Base-by-base conservation (phyloP, 2,329 filamentous ascomycete species). In the Metarhizium humberi region DNA sequence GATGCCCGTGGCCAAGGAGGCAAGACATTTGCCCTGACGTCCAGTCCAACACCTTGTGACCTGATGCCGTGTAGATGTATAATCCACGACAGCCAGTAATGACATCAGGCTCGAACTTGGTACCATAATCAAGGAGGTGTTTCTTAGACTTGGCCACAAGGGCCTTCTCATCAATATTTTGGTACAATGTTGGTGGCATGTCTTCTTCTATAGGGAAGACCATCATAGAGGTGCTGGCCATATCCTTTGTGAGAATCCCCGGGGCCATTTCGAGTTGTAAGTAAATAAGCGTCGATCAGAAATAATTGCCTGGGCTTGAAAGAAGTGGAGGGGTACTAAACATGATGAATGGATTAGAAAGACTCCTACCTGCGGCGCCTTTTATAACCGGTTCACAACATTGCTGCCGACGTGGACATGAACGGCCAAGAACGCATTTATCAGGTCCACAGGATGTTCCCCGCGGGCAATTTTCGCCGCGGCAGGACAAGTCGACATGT, bases 21-120 rank as follows among this genome's bases (percentile, higher is more conserved):
- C 75, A 83, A 6, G 74, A 77, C 79, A 84, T 84, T 58, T 85
- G 81, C 14, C 80, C 80, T 0, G 80, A 83, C 1, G 80, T 84
- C 68, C 76, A 82, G 65, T 84, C 80, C 0, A 84, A 72, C 54
- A 84, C 75, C 51, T 71, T 69, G 51, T 73, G 71, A 6, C 73
- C 71, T 8, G 67, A 65, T 1, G 73, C 68, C 16, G 74, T 76
- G 63, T 77, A 78, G 50, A 82, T 68, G 54, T 70, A 70, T 1
- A 74, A 67, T 0, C 77, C 77, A 32, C 70, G 62, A 11, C 74
- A 71, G 42, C 69, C 71, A 18, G 68, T 68, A 45, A 80, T 74
- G 5, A 79, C 60, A 43, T 67, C 66, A n/a, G 60, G 56, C 36
- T 66, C 61, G 36, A 64, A 64, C 6, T 60, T 56, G 52, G 61